phyloP scores from a whole-genome alignment of 345 rosid species.

The Bruguiera gymnorhiza region DNA sequence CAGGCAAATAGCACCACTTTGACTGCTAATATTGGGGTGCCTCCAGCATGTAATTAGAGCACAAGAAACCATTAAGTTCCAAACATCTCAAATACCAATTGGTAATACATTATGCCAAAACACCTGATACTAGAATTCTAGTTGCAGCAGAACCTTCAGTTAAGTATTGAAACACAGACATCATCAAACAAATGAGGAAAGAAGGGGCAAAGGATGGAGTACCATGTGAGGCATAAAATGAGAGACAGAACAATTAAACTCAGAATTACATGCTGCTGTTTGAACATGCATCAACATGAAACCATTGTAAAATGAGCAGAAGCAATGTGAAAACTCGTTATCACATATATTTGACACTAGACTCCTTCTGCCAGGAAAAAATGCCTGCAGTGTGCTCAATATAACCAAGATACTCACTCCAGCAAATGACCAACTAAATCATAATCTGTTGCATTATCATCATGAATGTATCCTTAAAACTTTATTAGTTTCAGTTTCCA shows the following conservation, averaged over 20 bases:
- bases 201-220: neutral
- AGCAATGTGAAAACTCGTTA: neutral
- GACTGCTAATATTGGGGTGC: conserved; percentile 99
- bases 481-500: no score
- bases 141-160: neutral
- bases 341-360: no score
- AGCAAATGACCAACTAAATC: no score
- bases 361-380: no score
- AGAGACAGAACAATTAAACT: neutral
- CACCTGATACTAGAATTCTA: neutral
- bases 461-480: no score
- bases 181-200: neutral
- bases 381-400: no score
- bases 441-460: no score
- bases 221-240: no score
- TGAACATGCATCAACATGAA: neutral
- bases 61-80: neutral
- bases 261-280: neutral
- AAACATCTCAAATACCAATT: neutral
- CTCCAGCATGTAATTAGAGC: conserved; percentile 32
- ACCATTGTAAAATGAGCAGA: neutral
- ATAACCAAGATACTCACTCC: no score
- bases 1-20: conserved; percentile 97
- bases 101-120: neutral
- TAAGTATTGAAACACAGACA: neutral